Evolutionary conservation across 148 eudicot species (phyloP), one percentile per base, ranked within the genome.

Genomic region (Camellia japonica): DNA sequence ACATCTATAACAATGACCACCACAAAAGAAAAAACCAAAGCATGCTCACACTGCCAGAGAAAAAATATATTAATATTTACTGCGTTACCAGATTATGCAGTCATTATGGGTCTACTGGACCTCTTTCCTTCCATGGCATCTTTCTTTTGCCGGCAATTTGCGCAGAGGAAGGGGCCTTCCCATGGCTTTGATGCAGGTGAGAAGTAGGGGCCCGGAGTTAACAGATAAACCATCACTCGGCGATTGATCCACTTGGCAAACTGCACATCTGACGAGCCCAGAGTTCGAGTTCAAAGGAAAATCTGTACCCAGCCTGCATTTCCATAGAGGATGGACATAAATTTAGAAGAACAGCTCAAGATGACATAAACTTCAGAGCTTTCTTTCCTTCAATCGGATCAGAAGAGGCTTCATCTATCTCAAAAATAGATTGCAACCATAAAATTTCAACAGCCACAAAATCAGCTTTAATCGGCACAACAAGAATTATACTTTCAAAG

Each of bases 41-140:
- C 82, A 87, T 74, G 82, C 87, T 86, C 88, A 82, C 87, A 86
- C 90, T 82, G 87, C 90, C 75, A 80, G 83, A 86, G 74, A 82
- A 87, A 87, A 86, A 87, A 86, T 65, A 88, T 83, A 82, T 75
- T 83, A 62, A 85, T 87, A 88, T 83, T 78, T 87, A 88, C 87
- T 73, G 49, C 78, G 77, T 82, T 85, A 88, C 78, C 82, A 71
- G 78, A 86, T 80, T 86, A 92, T 72, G 80, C 86, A 71, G 86
- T 89, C 56, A 88, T 68, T 52, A 91, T 61, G 59, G 91, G 85
- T 56, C 71, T 81, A 68, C 72, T 82, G 2, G 91, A 49, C 81
- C 89, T 91, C 86, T 90, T 96, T 80, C 98, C 99, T 93, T 93
- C 99, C 99, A 96, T 96, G 68, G 99, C 99, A 84, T 96, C 99